Evolutionary conservation across 75 land plant species (phyloP).

Genomic region (Selaginella tamariscina): DNA sequence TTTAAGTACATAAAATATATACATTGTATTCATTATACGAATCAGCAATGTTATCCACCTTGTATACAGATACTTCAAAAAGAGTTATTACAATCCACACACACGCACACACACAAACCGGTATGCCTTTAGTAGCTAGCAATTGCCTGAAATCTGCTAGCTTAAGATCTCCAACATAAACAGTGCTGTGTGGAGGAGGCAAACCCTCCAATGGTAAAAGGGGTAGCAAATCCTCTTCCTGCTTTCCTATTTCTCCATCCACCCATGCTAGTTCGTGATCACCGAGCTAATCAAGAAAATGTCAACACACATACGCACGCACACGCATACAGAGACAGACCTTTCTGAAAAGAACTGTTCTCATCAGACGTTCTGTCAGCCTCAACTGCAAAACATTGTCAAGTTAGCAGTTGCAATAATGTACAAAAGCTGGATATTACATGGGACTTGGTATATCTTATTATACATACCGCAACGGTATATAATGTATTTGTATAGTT

Average conservation of each 20-base stretch:
- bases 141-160: slow-evolving; percentile 94
- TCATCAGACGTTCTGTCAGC: slow-evolving; percentile 87
- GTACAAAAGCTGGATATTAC: no score
- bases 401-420: not conserved
- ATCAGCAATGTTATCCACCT: no score
- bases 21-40: no score
- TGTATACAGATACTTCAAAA: no score
- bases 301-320: no score
- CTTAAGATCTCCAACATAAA: slow-evolving; percentile 82
- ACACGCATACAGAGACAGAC: no score
- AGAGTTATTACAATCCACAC: no score
- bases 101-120: no score
- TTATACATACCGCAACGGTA: no score
- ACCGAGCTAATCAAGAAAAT: slow-evolving; percentile 93
- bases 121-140: slow-evolving; percentile 70
- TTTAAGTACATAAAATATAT: no score
- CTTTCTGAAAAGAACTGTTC: slow-evolving; percentile 91
- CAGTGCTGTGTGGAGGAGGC: slow-evolving; percentile 85
- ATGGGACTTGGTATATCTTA: no score
- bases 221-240: slow-evolving; percentile 54
- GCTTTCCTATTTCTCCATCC: slow-evolving; percentile 69
- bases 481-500: no score
- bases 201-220: slow-evolving; percentile 48
- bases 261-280: slow-evolving; percentile 94
- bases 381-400: slow-evolving; percentile 42